Conservation (phyloP, 2,329 filamentous ascomycete species). For the Penicillium fuscoglaucum region DNA sequence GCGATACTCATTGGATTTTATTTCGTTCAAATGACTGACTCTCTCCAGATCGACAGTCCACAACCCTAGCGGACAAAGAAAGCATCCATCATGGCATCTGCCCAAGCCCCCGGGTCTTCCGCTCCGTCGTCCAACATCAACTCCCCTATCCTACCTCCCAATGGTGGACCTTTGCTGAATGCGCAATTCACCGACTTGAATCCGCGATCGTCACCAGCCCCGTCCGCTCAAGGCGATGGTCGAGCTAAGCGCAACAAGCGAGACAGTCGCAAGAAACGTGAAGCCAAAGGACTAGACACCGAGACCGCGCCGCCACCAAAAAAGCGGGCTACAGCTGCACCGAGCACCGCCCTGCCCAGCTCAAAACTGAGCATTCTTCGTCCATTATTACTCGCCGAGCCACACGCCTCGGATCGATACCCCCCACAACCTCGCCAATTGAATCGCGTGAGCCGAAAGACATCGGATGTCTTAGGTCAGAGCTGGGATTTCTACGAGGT, state of each 20-base stretch:
- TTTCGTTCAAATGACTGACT: not conserved
- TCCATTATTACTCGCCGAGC: conserved; percentile 43
- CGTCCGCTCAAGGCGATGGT: conserved; percentile 34
- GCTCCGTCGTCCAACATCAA: conserved; percentile 41
- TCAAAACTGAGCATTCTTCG: conserved; percentile 43
- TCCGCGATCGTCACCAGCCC: conserved; percentile 37
- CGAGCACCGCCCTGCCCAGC: conserved; percentile 38
- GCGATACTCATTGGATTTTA: not conserved
- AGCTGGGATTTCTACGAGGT: conserved; percentile 47
- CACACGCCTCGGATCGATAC: conserved; percentile 38
- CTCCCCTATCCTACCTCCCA: conserved; percentile 34
- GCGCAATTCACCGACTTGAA: conserved; percentile 33
- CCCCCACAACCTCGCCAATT: conserved; percentile 44
- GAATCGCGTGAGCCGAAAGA: conserved; percentile 38
- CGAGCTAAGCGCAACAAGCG: conserved; percentile 45
- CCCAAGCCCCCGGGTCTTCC: conserved; percentile 35
- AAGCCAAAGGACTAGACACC: conserved; percentile 44
- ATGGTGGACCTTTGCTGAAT: conserved; percentile 31
- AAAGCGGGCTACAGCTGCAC: conserved; percentile 34
- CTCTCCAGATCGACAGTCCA: not conserved
- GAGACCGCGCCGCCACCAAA: conserved; percentile 39
- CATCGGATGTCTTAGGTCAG: conserved; percentile 36
- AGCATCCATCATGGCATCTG: conserved; percentile 32
- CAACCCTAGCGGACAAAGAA: not conserved
- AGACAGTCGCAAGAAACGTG: conserved; percentile 47